phyloP scores from a whole-genome alignment of 306 rosid species.

The Morella rubra region DNA sequence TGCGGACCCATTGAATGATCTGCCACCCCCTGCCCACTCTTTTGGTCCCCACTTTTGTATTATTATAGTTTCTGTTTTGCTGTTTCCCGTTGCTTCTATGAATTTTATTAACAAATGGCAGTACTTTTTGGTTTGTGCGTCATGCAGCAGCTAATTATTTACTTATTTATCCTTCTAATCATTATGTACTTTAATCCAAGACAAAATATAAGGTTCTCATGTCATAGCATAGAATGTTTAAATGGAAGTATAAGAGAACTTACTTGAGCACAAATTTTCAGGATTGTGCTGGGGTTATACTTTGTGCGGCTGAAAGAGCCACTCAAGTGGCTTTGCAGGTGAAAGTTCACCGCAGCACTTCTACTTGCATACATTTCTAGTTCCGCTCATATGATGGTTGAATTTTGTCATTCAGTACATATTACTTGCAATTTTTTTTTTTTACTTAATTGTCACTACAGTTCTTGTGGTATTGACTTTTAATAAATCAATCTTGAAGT shows the following conservation, averaged over 20 bases:
- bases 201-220: background rate
- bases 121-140: background rate
- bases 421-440: background rate
- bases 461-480: too few relatives aligned
- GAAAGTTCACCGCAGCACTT: conserved; percentile 2
- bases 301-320: conserved; percentile 89
- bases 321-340: conserved; percentile 96
- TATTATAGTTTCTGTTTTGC: background rate
- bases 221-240: background rate
- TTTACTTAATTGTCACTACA: too few relatives aligned
- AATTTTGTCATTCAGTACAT: background rate
- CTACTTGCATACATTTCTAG: background rate
- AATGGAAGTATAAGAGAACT: background rate
- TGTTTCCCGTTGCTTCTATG: background rate
- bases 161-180: background rate
- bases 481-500: too few relatives aligned
- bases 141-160: background rate
- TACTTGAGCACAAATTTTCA: conserved; percentile 38
- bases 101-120: background rate
- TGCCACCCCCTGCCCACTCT: too few relatives aligned
- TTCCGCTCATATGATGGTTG: background rate
- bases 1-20: background rate
- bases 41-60: background rate
- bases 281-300: conserved; percentile 98
- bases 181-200: background rate